Conservation (phyloP, 2,329 filamentous ascomycete genomes). For the Exophiala sideris region DNA sequence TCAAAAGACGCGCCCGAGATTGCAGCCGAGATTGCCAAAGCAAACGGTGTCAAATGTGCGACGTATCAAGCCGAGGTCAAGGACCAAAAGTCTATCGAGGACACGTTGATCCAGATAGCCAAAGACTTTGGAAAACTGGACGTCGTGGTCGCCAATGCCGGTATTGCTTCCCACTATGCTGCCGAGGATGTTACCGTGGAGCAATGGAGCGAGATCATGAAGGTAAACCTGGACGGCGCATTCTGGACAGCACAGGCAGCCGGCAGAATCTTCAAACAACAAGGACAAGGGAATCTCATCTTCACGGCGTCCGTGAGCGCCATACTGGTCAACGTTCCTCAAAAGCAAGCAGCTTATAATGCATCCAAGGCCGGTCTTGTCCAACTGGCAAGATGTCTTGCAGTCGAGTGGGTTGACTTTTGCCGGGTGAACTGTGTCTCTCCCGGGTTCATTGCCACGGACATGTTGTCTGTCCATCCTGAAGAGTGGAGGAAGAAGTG, state of each 20-base stretch:
- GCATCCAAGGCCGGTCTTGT: slow-evolving; percentile 37
- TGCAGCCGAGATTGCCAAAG: slow-evolving; percentile 31
- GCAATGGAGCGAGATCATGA: slow-evolving; percentile 39
- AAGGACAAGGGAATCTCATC: slow-evolving; percentile 37
- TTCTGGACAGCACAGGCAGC: slow-evolving; percentile 41
- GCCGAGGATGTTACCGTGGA: slow-evolving; percentile 39
- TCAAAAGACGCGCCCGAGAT: slow-evolving; percentile 27
- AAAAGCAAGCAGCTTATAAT: slow-evolving; percentile 41
- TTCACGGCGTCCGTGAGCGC: slow-evolving; percentile 40
- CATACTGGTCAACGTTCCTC: slow-evolving; percentile 39
- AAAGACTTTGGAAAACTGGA: slow-evolving; percentile 44
- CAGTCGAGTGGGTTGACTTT: slow-evolving; percentile 41
- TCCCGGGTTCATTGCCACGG: slow-evolving; percentile 41
- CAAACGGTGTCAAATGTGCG: slow-evolving; percentile 30
- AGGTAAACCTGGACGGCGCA: slow-evolving; percentile 39
- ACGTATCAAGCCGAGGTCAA: slow-evolving; percentile 38
- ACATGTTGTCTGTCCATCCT: slow-evolving; percentile 33
- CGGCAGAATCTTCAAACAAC: slow-evolving; percentile 36
- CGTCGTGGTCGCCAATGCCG: slow-evolving; percentile 48
- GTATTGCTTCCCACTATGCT: slow-evolving; percentile 36
- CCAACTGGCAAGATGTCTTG: slow-evolving; percentile 39
- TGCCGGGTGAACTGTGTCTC: slow-evolving; percentile 37
- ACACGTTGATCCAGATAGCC: slow-evolving; percentile 32
- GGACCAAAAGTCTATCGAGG: slow-evolving; percentile 32
- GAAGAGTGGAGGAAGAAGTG: slow-evolving; percentile 39